phyloP scores from a whole-genome alignment of 352 stramenopile genomes.

The Plasmopara viticola region DNA sequence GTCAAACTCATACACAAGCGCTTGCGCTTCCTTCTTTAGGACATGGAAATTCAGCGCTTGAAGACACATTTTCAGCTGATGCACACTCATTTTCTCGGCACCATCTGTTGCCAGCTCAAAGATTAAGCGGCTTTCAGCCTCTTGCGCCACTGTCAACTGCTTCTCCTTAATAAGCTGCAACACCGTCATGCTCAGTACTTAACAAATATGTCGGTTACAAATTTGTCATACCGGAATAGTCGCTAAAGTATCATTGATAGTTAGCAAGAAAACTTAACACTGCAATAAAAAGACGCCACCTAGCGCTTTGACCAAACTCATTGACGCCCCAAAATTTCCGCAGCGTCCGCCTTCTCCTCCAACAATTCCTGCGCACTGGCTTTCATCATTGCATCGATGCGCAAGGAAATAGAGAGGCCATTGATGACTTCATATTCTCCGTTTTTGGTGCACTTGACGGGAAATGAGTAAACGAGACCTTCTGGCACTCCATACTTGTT shows the following conservation, averaged over 20 bases:
- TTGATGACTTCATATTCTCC: constrained; percentile 72
- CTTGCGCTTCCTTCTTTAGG: constrained; percentile 15
- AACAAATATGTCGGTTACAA: constrained; percentile 9
- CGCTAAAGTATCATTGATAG: background rate
- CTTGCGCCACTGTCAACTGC: constrained; percentile 20
- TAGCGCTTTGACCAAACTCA: constrained; percentile 7
- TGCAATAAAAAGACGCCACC: background rate
- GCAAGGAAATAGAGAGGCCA: constrained; percentile 59
- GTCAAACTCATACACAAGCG: constrained; percentile 45
- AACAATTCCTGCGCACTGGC: constrained; percentile 70
- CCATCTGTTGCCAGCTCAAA: constrained; percentile 20
- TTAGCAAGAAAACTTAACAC: constrained; percentile 1
- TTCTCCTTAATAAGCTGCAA: constrained; percentile 25
- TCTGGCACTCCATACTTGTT: constrained; percentile 87
- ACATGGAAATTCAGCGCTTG: constrained; percentile 25
- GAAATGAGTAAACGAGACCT: constrained; percentile 91
- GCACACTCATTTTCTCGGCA: constrained; percentile 17
- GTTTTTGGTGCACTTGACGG: constrained; percentile 73
- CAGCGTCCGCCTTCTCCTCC: constrained; percentile 73
- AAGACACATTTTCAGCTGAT: constrained; percentile 32
- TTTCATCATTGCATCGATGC: constrained; percentile 70
- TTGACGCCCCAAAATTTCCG: constrained; percentile 55
- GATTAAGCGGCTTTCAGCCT: constrained; percentile 18
- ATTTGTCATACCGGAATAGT: constrained; percentile 4
- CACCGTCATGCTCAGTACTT: constrained; percentile 9